phyloP scores from a whole-genome alignment of 441 rosid genomes.

The Populus hybrid region DNA sequence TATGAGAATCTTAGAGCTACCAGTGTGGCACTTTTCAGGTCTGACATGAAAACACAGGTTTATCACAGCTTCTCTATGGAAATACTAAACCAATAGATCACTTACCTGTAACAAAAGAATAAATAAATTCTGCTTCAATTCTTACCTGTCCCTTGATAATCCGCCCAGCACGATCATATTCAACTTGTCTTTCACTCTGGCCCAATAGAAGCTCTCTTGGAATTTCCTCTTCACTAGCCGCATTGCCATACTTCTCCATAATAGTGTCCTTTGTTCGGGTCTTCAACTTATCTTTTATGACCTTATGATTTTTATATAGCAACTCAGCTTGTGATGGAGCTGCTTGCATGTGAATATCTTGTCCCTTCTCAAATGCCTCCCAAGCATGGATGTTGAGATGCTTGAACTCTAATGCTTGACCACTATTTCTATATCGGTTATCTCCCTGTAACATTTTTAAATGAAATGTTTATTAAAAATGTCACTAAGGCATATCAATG shows the following conservation, averaged over 20 bases:
- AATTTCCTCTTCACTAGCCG: conserved; percentile 65
- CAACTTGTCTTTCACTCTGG: conserved; percentile 24
- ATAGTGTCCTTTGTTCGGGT: conserved; percentile 59
- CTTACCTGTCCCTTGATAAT: conserved; percentile 17
- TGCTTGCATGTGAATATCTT: conserved; percentile 78
- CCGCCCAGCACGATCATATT: conserved; percentile 48
- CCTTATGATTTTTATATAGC: conserved; percentile 12
- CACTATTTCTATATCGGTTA: conserved; percentile 72
- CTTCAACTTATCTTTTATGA: conserved; percentile 64
- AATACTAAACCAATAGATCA: too few species aligned
- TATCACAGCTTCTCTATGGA: neutral
- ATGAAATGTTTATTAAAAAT: neutral
- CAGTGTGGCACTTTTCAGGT: neutral
- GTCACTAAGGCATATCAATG: neutral
- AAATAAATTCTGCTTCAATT: too few species aligned
- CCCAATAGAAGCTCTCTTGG: conserved; percentile 26
- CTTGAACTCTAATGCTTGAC: conserved; percentile 83
- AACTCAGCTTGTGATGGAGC: conserved; percentile 87
- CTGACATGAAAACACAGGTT: neutral
- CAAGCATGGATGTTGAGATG: conserved; percentile 67
- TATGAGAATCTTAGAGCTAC: neutral
- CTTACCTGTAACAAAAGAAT: neutral
- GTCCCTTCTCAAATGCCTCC: conserved; percentile 64
- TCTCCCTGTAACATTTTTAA: conserved; percentile 53
- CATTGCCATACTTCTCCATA: conserved; percentile 82